Percentiles rank a stretch among this genome's conserved stretches.
Conservation (phyloP, 306 rosid genomes). For the Phaseolus lunatus region DNA sequence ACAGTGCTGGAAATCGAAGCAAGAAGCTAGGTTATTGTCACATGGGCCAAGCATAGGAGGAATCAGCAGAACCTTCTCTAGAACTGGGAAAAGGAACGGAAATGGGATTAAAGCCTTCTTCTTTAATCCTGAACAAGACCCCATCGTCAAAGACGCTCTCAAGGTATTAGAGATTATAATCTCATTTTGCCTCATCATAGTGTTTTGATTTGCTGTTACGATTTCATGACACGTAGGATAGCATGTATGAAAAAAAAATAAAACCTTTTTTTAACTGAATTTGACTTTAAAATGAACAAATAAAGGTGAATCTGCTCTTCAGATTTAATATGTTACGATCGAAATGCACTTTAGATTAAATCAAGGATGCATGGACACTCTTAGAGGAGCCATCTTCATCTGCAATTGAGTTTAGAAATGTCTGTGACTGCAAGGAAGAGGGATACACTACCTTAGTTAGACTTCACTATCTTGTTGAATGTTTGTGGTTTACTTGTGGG, state of each 20-base stretch:
- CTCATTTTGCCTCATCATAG: too few relatives aligned
- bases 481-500: conserved; percentile 14
- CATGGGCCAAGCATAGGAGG: conserved; percentile 21
- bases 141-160: conserved; percentile 69
- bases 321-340: not conserved
- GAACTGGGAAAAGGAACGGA: not conserved
- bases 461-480: not conserved
- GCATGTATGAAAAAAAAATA: not conserved
- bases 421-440: not conserved
- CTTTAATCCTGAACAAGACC: conserved; percentile 76
- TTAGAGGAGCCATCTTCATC: conserved; percentile 1
- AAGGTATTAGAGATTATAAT: conserved; percentile 54
- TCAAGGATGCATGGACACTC: not conserved
- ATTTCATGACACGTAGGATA: not conserved
- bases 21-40: conserved; percentile 29
- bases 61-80: conserved; percentile 33
- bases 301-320: not conserved
- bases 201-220: not conserved
- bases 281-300: not conserved
- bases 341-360: not conserved
- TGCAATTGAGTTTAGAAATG: not conserved
- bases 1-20: conserved; percentile 51
- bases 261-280: not conserved
- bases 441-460: not conserved
- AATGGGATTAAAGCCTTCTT: conserved; percentile 59